These are phyloP conservation scores for Phylloboletellus chloephorus DNA, from an alignment of 1,284 basidiomycete species.

Conservation along the genomic window DNA sequence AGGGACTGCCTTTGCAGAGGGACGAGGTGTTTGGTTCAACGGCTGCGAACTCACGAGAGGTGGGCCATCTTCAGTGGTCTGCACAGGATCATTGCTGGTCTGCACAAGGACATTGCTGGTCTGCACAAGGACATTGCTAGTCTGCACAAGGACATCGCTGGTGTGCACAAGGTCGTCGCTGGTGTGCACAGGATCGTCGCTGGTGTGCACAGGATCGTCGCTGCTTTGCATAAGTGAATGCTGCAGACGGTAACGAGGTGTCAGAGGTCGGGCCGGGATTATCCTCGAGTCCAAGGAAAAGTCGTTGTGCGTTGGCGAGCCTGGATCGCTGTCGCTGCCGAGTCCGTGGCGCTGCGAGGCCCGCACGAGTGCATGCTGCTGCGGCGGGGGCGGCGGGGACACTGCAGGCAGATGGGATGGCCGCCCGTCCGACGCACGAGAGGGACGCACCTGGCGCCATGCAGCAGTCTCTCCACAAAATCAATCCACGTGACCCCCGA, in stretches of 20 bases:
- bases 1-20: constrained; percentile 29
- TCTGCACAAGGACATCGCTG: too few relatives aligned
- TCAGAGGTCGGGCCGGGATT: constrained; percentile 20
- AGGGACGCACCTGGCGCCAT: constrained; percentile 31
- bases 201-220: constrained; percentile 7
- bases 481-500: constrained; percentile 30
- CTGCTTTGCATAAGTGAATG: constrained; percentile 43
- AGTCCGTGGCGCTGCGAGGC: constrained; percentile 15
- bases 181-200: too few relatives aligned
- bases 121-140: too few relatives aligned
- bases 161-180: too few relatives aligned
- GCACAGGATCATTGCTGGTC: too few relatives aligned
- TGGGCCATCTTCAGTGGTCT: too few relatives aligned
- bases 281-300: constrained; percentile 26
- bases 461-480: constrained; percentile 20
- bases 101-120: too few relatives aligned
- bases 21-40: constrained; percentile 27
- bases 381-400: constrained; percentile 32
- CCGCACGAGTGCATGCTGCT: constrained; percentile 30
- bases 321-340: constrained; percentile 7
- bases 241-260: constrained; percentile 49
- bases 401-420: too few relatives aligned
- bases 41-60: constrained; percentile 19
- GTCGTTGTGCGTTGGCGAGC: constrained; percentile 17
- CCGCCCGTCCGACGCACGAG: constrained; percentile 13